Evolutionary conservation across 2,329 filamentous ascomycete genomes (phyloP).

Genomic region (Davidsoniella virescens): DNA sequence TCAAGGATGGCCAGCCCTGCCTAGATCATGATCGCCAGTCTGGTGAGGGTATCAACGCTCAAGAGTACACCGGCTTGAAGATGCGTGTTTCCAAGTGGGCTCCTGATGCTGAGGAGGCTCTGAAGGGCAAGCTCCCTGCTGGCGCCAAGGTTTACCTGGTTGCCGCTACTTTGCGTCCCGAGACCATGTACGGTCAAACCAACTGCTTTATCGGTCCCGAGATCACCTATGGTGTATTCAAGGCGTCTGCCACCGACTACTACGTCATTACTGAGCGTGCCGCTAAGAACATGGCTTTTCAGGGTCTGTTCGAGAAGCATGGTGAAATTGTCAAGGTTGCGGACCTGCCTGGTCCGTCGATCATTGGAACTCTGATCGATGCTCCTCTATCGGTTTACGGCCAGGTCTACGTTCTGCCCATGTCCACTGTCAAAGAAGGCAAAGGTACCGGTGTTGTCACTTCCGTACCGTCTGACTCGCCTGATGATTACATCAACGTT

Average conservation of each 20-base stretch:
- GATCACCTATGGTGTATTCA: conserved; percentile 79
- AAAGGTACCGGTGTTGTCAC: conserved; percentile 97
- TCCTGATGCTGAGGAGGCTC: conserved; percentile 49
- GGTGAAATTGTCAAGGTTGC: conserved; percentile 59
- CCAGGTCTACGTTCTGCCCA: conserved; percentile 76
- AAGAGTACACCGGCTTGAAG: conserved; percentile 89
- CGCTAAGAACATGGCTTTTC: conserved; percentile 93
- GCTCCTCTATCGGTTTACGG: conserved; percentile 79
- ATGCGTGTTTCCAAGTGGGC: conserved; percentile 84
- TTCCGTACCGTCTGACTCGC: conserved; percentile 82
- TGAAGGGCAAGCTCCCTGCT: conserved; percentile 64
- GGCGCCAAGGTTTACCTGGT: conserved; percentile 75
- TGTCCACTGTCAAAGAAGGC: conserved; percentile 80
- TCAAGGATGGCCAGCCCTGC: conserved; percentile 46
- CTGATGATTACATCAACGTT: conserved; percentile 85
- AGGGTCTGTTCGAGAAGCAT: conserved; percentile 67
- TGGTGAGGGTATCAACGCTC: conserved; percentile 44
- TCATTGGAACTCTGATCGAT: conserved; percentile 76
- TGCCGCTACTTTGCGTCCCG: conserved; percentile 78
- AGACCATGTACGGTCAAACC: conserved; percentile 98
- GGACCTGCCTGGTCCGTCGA: conserved; percentile 59
- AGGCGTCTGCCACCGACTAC: conserved; percentile 61
- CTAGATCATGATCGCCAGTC: conserved; percentile 33
- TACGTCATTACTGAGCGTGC: conserved; percentile 70
- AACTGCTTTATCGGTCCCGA: conserved; percentile 90